Base-by-base conservation (phyloP, 1,284 basidiomycete genomes). In the Pseudozyma sp. region DNA sequence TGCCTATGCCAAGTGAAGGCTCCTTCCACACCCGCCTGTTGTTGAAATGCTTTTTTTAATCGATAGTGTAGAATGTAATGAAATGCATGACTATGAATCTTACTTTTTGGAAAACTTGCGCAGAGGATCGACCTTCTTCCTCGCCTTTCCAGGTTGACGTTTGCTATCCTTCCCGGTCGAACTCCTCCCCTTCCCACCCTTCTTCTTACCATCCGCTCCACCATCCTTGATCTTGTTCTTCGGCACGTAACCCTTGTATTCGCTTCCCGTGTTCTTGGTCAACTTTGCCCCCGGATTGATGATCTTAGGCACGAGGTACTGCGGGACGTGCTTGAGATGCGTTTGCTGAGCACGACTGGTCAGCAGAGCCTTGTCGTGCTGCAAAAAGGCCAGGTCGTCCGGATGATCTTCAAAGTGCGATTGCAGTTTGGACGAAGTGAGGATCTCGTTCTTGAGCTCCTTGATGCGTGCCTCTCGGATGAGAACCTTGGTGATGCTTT, bases 401-500 rank as follows among this genome's bases (percentile, higher is more conserved):
- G 97, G 97, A 82, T 99, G 96, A 80, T 98, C 95, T 80, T 98
- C 95, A 70, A 99, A 99, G 85, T 99, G 96, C 2, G 94, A 92
- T 93, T 97, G 79, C 60, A 99, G 88, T 85, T 96, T 98, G 78
- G 97, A 93, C 50, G 92, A 94, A 83, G 97, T 96, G 77, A 99
- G 84, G 48, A 99, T 91, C 85, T 99, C 97, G 49, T 90, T 87
- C 85, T 97, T 96, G 78, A 99, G 86, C 85, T 99, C 97, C 85
- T 96, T 96, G 54, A 97, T 88, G 71, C 95, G 87, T 1, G 97
- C 97, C 85, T 99, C 97, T 75, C 90, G 89, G 67, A 99, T 90
- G 6, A 91, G 90, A 62, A 89, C 91, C 69, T 90, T 88, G 53
- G 96, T 99, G 29, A 98, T 94, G 54, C 91, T 89, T 73, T 94